Evolutionary conservation across 148 eudicot genomes (phyloP).

Genomic region (Vaccinium macrocarpon): DNA sequence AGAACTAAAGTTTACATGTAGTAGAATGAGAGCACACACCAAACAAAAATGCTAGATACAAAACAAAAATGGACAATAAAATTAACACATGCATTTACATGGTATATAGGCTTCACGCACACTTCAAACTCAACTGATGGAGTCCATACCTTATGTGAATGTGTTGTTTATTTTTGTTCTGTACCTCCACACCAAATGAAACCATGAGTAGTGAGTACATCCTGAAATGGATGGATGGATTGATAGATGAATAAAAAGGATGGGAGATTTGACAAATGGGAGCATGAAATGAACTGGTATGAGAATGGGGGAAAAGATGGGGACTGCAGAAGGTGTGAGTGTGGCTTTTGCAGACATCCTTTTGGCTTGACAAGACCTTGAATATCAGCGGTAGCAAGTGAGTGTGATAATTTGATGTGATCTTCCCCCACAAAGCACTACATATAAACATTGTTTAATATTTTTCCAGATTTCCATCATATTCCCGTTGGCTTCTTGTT

Average conservation of each 20-base stretch:
- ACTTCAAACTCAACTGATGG: no score
- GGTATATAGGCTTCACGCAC: no score
- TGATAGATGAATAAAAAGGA: neutral
- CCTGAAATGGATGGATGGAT: neutral
- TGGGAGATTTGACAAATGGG: neutral
- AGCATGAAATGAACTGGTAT: neutral
- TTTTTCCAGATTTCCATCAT: neutral
- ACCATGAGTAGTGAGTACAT: no score
- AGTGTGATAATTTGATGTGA: neutral
- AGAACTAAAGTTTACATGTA: no score
- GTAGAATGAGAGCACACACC: no score
- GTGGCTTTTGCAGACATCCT: neutral
- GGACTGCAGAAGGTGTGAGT: neutral
- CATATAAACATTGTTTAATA: neutral
- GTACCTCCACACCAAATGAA: no score
- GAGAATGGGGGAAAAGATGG: neutral
- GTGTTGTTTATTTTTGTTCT: no score
- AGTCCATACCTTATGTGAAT: no score
- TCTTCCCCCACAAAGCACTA: neutral
- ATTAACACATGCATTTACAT: no score
- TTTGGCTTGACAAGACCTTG: constrained; percentile 4
- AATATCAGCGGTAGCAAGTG: neutral
- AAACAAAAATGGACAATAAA: no score
- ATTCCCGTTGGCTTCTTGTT: neutral
- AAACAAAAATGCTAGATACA: no score